phyloP scores from a whole-genome alignment of 192 early-diverging fungal species.

The Coemansia nantahalensis region DNA sequence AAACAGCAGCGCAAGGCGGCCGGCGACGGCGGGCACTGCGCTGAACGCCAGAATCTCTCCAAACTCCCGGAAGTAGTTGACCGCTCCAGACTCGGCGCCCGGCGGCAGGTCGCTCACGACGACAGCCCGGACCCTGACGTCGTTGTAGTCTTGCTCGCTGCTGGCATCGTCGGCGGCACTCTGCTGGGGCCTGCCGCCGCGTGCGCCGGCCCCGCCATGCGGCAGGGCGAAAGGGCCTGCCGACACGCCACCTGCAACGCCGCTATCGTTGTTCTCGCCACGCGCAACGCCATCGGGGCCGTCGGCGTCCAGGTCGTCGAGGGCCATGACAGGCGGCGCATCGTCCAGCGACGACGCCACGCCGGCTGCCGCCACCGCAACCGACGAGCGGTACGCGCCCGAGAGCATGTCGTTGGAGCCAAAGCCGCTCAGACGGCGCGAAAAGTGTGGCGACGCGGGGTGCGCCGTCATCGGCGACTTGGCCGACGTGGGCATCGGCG shows the following conservation, averaged over 20 bases:
- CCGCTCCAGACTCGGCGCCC: slow-evolving; percentile 30
- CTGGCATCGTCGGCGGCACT: background rate
- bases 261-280: background rate
- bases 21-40: slow-evolving; percentile 9
- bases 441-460: slow-evolving; percentile 31
- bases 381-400: slow-evolving; percentile 30
- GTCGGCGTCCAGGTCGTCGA: slow-evolving; percentile 36
- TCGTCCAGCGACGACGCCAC: slow-evolving; percentile 33
- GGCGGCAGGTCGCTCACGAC: slow-evolving; percentile 27
- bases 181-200: background rate
- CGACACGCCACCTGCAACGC: background rate
- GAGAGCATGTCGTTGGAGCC: slow-evolving; percentile 55
- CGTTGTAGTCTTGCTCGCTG: slow-evolving; percentile 29
- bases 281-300: slow-evolving; percentile 4
- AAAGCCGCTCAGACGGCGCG: slow-evolving; percentile 48
- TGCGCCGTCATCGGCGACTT: slow-evolving; percentile 20
- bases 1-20: slow-evolving; percentile 38
- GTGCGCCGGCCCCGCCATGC: background rate
- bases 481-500: slow-evolving; percentile 7
- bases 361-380: slow-evolving; percentile 10
- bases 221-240: slow-evolving; percentile 3
- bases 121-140: slow-evolving; percentile 36
- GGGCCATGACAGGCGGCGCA: slow-evolving; percentile 40
- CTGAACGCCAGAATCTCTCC: slow-evolving; percentile 41
- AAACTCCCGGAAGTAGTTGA: slow-evolving; percentile 36